Evolutionary conservation across 371 early-diverging fungal species (phyloP).

Genomic region (Syncephalis plumigaleata): DNA sequence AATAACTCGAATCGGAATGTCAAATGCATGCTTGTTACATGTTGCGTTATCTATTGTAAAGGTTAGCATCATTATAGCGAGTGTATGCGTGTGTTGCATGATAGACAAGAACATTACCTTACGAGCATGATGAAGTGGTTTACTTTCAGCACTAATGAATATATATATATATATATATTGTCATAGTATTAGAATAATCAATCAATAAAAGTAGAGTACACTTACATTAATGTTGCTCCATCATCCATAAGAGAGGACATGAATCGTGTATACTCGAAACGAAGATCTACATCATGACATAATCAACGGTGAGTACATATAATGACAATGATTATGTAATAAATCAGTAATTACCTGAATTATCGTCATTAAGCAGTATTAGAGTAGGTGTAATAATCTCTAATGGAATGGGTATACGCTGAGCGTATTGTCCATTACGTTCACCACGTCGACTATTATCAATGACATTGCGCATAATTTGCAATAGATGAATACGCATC

Average conservation of each 20-base stretch:
- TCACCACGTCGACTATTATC: constrained; percentile 14
- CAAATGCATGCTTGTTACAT: constrained; percentile 1
- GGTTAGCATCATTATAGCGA: no score
- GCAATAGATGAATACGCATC: constrained; percentile 21
- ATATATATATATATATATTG: no score
- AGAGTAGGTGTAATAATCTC: constrained; percentile 24
- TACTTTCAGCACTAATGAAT: not conserved
- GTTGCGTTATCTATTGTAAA: constrained; percentile 1
- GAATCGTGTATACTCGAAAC: not conserved
- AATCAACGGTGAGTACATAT: not conserved
- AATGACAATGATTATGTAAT: not conserved
- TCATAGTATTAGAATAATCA: no score
- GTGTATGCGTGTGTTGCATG: constrained; percentile 9
- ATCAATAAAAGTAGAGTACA: constrained; percentile 1
- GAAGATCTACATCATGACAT: not conserved
- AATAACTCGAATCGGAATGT: constrained; percentile 19
- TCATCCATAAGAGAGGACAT: constrained; percentile 8
- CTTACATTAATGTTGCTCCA: not conserved
- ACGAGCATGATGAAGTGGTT: not conserved
- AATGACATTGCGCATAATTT: constrained; percentile 11
- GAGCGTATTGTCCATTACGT: constrained; percentile 8
- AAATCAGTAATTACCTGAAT: constrained; percentile 10
- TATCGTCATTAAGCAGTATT: constrained; percentile 18
- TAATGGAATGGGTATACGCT: constrained; percentile 8
- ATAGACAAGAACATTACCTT: constrained; percentile 3